phyloP scores from a whole-genome alignment of 2,329 filamentous ascomycete species.

The Tolypocladium tropicale region DNA sequence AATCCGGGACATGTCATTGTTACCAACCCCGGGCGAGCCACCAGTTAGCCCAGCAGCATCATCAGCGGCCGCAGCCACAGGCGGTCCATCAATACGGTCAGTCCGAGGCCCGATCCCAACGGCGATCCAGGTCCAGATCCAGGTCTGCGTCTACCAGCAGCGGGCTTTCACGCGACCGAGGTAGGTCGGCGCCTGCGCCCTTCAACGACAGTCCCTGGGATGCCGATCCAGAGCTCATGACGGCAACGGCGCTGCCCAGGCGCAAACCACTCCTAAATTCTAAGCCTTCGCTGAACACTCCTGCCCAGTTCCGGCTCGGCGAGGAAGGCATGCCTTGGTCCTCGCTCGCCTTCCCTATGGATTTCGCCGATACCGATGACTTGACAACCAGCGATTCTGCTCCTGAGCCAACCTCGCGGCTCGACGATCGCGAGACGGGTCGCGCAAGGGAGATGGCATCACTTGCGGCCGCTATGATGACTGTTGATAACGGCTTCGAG shows the following conservation, averaged over 20 bases:
- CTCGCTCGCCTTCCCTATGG: neutral
- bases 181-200: constrained; percentile 38
- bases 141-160: neutral
- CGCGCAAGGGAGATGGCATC: constrained; percentile 31
- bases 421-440: constrained; percentile 22
- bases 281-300: neutral
- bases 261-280: constrained; percentile 6
- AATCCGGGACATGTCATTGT: neutral
- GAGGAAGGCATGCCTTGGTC: constrained; percentile 36
- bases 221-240: constrained; percentile 18
- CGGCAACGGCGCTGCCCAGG: constrained; percentile 15
- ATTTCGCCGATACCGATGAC: neutral
- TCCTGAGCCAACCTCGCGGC: neutral
- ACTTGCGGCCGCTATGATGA: constrained; percentile 43
- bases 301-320: neutral
- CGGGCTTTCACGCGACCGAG: constrained; percentile 15
- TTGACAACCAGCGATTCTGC: neutral
- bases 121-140: neutral
- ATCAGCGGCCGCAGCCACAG: neutral
- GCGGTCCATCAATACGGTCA: neutral
- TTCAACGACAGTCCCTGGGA: constrained; percentile 38
- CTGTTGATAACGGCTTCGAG: constrained; percentile 48
- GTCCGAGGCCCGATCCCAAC: neutral
- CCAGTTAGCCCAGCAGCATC: neutral
- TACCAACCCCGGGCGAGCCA: neutral